Percentiles rank a stretch among this genome's conserved stretches.
These are phyloP conservation scores for Blastomyces gilchristii DNA, from an alignment of 2,329 filamentous ascomycete genomes.

Conservation along the genomic window DNA sequence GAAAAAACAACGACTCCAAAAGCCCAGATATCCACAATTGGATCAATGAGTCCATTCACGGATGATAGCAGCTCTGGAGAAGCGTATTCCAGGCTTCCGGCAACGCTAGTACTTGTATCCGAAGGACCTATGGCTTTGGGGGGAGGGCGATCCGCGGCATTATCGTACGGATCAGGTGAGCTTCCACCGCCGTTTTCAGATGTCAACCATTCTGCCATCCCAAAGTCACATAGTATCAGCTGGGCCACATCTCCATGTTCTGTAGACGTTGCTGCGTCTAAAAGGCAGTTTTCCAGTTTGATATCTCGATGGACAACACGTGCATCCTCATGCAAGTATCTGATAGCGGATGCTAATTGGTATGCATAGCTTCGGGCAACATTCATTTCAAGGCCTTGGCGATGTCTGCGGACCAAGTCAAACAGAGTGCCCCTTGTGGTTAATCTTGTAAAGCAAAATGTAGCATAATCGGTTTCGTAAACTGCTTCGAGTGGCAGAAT, in stretches of 20 bases:
- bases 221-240: slow-evolving; percentile 57
- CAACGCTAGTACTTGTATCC: slow-evolving; percentile 47
- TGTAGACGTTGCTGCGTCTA: slow-evolving; percentile 36
- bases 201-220: slow-evolving; percentile 57
- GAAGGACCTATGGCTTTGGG: slow-evolving; percentile 44
- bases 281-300: slow-evolving; percentile 58
- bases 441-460: slow-evolving; percentile 57
- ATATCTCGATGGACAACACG: slow-evolving; percentile 57
- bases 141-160: slow-evolving; percentile 38
- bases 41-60: slow-evolving; percentile 31
- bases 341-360: slow-evolving; percentile 53
- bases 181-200: slow-evolving; percentile 42
- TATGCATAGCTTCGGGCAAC: slow-evolving; percentile 52
- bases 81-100: slow-evolving; percentile 50
- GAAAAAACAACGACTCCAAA: slow-evolving; percentile 55
- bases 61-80: slow-evolving; percentile 39
- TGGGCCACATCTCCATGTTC: slow-evolving; percentile 39
- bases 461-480: slow-evolving; percentile 58
- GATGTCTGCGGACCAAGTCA: slow-evolving; percentile 49
- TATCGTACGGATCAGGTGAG: slow-evolving; percentile 41
- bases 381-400: slow-evolving; percentile 41
- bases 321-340: slow-evolving; percentile 58
- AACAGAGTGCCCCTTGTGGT: slow-evolving; percentile 55
- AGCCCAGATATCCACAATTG: slow-evolving; percentile 57
- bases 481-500: slow-evolving; percentile 53